Conservation (phyloP, 768 basidiomycete genomes). For the Kwoniella botswanensis region DNA sequence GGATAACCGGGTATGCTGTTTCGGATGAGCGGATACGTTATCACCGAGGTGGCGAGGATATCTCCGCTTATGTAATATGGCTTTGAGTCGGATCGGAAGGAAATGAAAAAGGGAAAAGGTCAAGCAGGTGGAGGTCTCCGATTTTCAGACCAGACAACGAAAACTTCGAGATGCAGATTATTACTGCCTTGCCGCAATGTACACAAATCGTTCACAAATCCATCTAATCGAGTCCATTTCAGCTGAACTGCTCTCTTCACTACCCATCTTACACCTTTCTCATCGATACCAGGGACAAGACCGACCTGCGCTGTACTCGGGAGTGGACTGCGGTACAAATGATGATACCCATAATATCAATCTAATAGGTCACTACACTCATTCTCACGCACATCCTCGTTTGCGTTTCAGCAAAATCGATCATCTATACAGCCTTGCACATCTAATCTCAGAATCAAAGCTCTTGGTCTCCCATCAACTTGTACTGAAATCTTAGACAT, state of each 20-base stretch:
- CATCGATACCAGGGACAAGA: too few relatives aligned
- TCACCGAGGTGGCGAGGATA: conserved; percentile 7
- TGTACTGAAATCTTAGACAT: too few relatives aligned
- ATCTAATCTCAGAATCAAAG: not conserved
- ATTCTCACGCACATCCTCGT: not conserved
- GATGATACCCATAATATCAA: not conserved
- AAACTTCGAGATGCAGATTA: too few relatives aligned
- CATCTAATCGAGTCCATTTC: not conserved
- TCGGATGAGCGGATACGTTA: not conserved
- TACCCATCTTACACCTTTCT: too few relatives aligned
- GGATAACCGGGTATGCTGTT: not conserved
- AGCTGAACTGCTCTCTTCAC: not conserved
- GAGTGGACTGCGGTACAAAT: not conserved
- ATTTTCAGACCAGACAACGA: not conserved
- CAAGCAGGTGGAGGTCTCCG: conserved; percentile 9
- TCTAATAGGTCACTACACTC: conserved; percentile 1
- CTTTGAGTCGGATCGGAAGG: conserved; percentile 13
- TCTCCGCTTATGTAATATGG: not conserved
- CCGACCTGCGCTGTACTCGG: not conserved
- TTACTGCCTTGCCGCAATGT: not conserved
- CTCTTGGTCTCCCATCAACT: too few relatives aligned
- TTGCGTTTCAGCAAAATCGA: not conserved
- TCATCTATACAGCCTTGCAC: not conserved
- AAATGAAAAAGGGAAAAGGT: not conserved
- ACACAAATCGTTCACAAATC: conserved; percentile 1